A percentile compares a stretch with the other conserved stretches of the same genome.
Conservation (phyloP, 495 filamentous ascomycete species). For the Polyplosphaeria fusca region DNA sequence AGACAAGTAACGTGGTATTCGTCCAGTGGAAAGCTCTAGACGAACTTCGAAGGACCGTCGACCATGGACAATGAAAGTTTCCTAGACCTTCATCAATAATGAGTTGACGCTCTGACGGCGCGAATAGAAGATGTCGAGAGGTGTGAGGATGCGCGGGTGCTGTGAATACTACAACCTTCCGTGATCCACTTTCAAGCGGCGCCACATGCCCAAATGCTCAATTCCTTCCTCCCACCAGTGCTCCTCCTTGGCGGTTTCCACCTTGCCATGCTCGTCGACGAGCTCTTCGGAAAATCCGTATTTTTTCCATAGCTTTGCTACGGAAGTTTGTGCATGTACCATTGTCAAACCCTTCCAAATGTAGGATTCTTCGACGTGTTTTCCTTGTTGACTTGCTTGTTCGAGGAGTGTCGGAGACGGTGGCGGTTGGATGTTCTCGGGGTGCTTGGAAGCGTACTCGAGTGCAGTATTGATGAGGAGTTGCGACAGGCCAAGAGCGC, state of each 20-base stretch:
- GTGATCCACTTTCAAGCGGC: slow-evolving; percentile 33
- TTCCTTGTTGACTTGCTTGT: slow-evolving; percentile 13
- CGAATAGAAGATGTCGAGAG: too few species aligned
- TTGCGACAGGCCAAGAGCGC: slow-evolving; percentile 59
- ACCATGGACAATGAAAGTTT: too few species aligned
- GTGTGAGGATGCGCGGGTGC: background rate
- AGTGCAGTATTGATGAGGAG: slow-evolving; percentile 61
- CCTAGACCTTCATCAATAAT: too few species aligned
- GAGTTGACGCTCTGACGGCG: too few species aligned
- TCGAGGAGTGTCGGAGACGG: slow-evolving; percentile 32
- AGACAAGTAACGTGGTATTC: too few species aligned
- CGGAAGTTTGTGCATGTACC: slow-evolving; percentile 67
- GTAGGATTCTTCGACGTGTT: slow-evolving; percentile 11
- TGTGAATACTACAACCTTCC: slow-evolving; percentile 16
- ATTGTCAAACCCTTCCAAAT: slow-evolving; percentile 68
- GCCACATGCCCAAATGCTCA: slow-evolving; percentile 78
- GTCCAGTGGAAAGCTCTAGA: too few species aligned
- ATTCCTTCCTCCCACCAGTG: slow-evolving; percentile 82
- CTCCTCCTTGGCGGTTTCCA: slow-evolving; percentile 17
- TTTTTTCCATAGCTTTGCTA: slow-evolving; percentile 57
- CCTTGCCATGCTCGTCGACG: slow-evolving; percentile 52
- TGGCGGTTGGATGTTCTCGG: slow-evolving; percentile 42
- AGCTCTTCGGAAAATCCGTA: slow-evolving; percentile 71
- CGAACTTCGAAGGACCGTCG: too few species aligned
- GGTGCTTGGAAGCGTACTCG: slow-evolving; percentile 59